Evolutionary conservation across 2,329 filamentous ascomycete species (phyloP), one percentile per base, ranked within the genome.

Genomic region (Colletotrichum tabaci): DNA sequence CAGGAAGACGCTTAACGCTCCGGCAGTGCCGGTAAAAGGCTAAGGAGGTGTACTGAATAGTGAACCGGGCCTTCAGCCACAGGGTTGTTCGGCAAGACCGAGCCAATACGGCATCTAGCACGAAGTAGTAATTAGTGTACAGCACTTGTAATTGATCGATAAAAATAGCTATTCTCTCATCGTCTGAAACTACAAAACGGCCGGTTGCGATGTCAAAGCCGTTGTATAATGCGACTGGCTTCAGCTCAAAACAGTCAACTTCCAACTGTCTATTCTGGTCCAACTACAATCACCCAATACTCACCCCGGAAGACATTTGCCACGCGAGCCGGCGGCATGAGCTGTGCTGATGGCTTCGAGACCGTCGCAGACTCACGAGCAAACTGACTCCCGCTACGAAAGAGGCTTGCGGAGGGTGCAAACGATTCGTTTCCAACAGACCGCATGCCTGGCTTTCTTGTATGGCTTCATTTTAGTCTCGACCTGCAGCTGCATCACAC

Each of bases 1-100:
- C 79, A 83, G 80, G 70, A 84, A 80, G 75, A 83, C 84, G 3
- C 71, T 86, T 49, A 75, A 74, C 12, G 63, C 67, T 15, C 35
- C 60, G 7, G 3, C 55, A 8, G 6, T 46, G 7, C 30, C 46
- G 40, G 13, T n/a, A 5, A 63, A 58, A 18, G 52, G 13, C 44
- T 63, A 40, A 71, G 15, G 1, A 13, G 13, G 16, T n/a, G 2
- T 38, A 8, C 10, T 21, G 13, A 26, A 13, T 10, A 21, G 10
- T 30, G 26, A 26, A 4, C 26, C 26, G 26, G 26, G 49, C 18
- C 16, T 30, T 50, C 1, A 12, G 21, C 10, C 30, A 42, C 13
- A 16, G 56, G 26, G 13, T n/a, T 38, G 35, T 46, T 23, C 53
- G 30, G 56, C 40, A 21, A 10, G n/a, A 21, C 30, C 47, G 26